phyloP scores from a whole-genome alignment of 2,329 filamentous ascomycete species.

The Aspergillus fijiensis region DNA sequence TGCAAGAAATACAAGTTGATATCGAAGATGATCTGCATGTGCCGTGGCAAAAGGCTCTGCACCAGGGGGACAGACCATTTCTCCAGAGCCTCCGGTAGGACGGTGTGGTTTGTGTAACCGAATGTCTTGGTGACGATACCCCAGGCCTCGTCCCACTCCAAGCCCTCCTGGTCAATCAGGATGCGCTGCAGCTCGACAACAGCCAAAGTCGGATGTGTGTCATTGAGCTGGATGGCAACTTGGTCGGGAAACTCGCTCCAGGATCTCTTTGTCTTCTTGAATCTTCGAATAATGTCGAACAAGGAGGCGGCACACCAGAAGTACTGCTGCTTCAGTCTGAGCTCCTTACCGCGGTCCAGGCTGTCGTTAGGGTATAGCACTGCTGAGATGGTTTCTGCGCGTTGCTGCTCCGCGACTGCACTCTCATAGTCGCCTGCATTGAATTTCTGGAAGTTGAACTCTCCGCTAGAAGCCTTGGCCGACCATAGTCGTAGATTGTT shows the following conservation, averaged over 20 bases:
- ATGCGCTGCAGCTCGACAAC: conserved; percentile 96
- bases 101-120: conserved; percentile 98
- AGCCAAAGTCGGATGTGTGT: conserved; percentile 93
- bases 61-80: conserved; percentile 96
- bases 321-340: conserved; percentile 98
- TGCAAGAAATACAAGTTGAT: conserved; percentile 96
- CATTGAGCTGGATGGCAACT: conserved; percentile 95
- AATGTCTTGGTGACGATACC: conserved; percentile 75
- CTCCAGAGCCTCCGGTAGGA: conserved; percentile 92
- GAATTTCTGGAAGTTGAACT: conserved; percentile 99
- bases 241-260: conserved; percentile 94
- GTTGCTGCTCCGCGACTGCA: conserved; percentile 96
- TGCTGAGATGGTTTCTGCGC: conserved; percentile 97
- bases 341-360: conserved; percentile 91
- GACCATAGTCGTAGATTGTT: conserved; percentile 98
- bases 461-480: conserved; percentile 92
- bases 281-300: conserved; percentile 92
- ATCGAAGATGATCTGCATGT: conserved; percentile 96
- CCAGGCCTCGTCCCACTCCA: conserved; percentile 95
- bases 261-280: conserved; percentile 91
- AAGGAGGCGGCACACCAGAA: conserved; percentile 99
- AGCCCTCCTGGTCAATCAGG: conserved; percentile 80
- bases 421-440: conserved; percentile 97
- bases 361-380: conserved; percentile 98
- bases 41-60: conserved; percentile 88